Percentiles rank a stretch among this genome's conserved stretches.
Conservation (phyloP, 306 rosid genomes). For the Ziziphus jujuba region DNA sequence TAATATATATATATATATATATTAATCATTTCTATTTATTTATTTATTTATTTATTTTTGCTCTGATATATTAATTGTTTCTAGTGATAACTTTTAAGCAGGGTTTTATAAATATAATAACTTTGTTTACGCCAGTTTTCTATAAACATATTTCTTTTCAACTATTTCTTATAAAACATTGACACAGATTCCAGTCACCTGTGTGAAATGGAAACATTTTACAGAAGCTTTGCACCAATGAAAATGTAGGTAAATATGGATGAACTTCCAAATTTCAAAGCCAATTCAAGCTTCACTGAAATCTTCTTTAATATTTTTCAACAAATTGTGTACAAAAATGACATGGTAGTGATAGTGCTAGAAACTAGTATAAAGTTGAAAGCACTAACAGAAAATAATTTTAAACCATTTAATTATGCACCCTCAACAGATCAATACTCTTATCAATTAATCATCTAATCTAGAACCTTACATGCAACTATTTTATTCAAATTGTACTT, state of each 20-base stretch:
- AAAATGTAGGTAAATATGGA: neutral
- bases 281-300: no score
- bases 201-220: neutral
- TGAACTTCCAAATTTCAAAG: no score
- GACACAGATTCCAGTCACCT: neutral
- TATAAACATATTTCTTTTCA: no score
- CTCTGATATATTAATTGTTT: no score
- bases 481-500: neutral
- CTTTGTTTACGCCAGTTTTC: no score
- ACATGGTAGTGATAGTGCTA: neutral
- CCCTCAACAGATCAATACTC: slow-evolving; percentile 4
- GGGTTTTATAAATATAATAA: no score
- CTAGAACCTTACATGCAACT: slow-evolving; percentile 10
- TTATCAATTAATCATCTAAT: slow-evolving; percentile 5
- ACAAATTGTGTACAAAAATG: neutral
- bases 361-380: neutral
- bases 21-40: no score
- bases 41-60: no score
- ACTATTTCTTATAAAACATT: neutral
- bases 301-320: neutral
- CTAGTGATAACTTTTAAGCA: no score
- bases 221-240: neutral
- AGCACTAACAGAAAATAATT: slow-evolving; percentile 8
- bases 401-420: slow-evolving; percentile 6
- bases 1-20: no score